Percentiles rank a stretch among this genome's conserved stretches.
phyloP scores from a whole-genome alignment of 2,329 filamentous ascomycete species.

The Cordyceps pruinosa region DNA sequence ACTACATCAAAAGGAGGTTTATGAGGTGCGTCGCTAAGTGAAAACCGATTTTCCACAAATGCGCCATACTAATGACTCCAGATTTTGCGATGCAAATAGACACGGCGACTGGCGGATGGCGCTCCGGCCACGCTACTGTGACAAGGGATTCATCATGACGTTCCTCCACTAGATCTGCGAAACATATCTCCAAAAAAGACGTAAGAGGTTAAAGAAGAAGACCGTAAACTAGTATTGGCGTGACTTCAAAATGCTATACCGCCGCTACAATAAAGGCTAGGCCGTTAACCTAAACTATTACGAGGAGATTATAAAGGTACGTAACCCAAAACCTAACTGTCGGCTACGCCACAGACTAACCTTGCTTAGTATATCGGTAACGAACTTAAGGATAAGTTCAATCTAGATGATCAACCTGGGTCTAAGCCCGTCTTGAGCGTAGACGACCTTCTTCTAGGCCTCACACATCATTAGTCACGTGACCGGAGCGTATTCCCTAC shows the following conservation, averaged over 20 bases:
- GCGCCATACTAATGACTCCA: no score
- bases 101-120: constrained; percentile 12
- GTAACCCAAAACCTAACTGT: not conserved
- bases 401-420: constrained; percentile 13
- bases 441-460: constrained; percentile 15
- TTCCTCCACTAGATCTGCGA: constrained; percentile 21
- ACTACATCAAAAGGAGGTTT: no score
- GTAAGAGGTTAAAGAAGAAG: constrained; percentile 14
- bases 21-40: no score
- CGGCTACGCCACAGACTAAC: not conserved
- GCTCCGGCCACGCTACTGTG: constrained; percentile 14
- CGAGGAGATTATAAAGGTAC: constrained; percentile 10
- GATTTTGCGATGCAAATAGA: no score
- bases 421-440: constrained; percentile 14
- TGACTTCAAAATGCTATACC: constrained; percentile 20
- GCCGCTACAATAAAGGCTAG: constrained; percentile 15
- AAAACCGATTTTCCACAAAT: no score
- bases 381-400: constrained; percentile 15
- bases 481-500: constrained; percentile 19
- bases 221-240: constrained; percentile 18
- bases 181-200: constrained; percentile 14
- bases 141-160: constrained; percentile 20
- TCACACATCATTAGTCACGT: constrained; percentile 18
- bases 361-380: not conserved
- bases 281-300: constrained; percentile 16